Base-by-base conservation (phyloP, 495 filamentous ascomycete genomes). In the Bombardia bombarda region DNA sequence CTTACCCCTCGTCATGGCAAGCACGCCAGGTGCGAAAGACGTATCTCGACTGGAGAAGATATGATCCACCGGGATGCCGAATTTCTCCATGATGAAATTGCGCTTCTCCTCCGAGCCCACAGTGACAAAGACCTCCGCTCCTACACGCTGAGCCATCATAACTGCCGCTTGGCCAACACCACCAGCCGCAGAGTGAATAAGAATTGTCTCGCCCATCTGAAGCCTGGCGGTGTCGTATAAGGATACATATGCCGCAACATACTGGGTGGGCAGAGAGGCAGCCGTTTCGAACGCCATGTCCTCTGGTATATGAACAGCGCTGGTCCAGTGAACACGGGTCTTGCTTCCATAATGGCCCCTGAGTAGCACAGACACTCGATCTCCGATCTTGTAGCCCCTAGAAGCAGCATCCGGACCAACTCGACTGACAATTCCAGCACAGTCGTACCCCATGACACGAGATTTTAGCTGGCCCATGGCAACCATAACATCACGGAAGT, bases 81-180 rank as follows among this genome's bases (percentile, higher is more conserved):
- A 78, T 0, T 51, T 49, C n/a, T 61, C 60, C 59, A 72, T 36
- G 13, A 69, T 30, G 55, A 68, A 51, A 69, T 60, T 28, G 53
- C 64, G 43, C 66, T 73, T 55, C 66, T 77, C 44, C 1, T 61
- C 44, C 1, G 63, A 58, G 4, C 69, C 68, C 1, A 77, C 78
- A 0, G 78, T 82, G 1, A 63, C 69, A 48, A 72, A 83, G 4
- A 83, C 61, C 40, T 75, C 67, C 1, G 74, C 72, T 0, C 75
- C 72, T 1, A 70, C 46, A 3, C 62, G 47, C 33, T 77, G 63
- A 1, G 69, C 67, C 1, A 84, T 47, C 37, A 70, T 63, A 22
- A 84, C 70, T 0, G 78, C 71, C 7, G 77, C 76, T 42, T 79
- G 69, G 7, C 79, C 80, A 0, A 81, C 66, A 20, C 69, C 73